Evolutionary conservation across 192 early-diverging fungal species (phyloP).

Genomic region (Coemansia sp.): DNA sequence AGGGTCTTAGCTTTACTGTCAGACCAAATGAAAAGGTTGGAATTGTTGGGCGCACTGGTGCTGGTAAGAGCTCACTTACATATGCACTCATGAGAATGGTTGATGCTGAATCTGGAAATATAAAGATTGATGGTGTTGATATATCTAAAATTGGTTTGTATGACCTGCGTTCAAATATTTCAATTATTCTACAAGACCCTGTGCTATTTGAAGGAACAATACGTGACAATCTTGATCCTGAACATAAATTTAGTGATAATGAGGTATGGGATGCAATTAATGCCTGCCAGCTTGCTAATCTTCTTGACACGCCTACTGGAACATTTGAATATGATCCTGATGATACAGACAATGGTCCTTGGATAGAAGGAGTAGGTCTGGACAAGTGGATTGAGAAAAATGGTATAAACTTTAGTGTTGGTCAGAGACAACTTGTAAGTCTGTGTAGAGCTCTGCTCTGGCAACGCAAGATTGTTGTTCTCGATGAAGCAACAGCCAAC

Average conservation of each 20-base stretch:
- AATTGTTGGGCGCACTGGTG: too few relatives aligned
- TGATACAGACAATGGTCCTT: not conserved
- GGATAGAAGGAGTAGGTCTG: not conserved
- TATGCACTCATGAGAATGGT: not conserved
- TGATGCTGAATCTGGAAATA: not conserved
- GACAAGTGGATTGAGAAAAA: too few relatives aligned
- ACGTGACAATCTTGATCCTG: not conserved
- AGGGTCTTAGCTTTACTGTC: not conserved
- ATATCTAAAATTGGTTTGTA: not conserved
- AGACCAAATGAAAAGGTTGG: not conserved
- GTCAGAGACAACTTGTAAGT: too few relatives aligned
- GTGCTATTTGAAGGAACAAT: not conserved
- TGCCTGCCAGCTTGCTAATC: not conserved
- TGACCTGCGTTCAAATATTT: not conserved
- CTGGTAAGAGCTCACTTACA: too few relatives aligned
- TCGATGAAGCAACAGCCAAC: too few relatives aligned
- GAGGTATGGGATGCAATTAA: constrained; percentile 4
- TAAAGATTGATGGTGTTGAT: too few relatives aligned
- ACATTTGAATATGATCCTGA: not conserved
- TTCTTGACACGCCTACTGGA: not conserved
- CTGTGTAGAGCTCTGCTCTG: too few relatives aligned
- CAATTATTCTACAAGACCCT: not conserved
- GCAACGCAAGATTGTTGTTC: too few relatives aligned
- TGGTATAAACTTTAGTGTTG: too few relatives aligned
- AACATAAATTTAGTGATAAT: not conserved